Evolutionary conservation across 2,329 filamentous ascomycete genomes (phyloP).

Genomic region (Apiospora hydei): DNA sequence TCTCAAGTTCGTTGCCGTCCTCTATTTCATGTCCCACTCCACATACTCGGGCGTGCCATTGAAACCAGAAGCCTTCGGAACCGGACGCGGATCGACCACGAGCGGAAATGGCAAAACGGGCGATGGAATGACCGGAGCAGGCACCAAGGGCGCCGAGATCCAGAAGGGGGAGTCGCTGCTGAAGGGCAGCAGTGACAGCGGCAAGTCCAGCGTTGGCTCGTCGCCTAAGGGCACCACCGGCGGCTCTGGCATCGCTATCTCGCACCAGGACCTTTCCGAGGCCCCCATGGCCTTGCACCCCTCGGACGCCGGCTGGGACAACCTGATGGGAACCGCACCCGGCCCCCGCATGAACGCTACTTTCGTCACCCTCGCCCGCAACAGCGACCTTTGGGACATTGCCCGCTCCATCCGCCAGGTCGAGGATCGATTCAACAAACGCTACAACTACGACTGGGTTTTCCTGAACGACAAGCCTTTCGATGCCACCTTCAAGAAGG

Average conservation of each 20-base stretch:
- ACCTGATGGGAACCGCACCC: conserved; percentile 59
- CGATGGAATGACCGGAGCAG: conserved; percentile 33
- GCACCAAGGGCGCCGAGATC: conserved; percentile 34
- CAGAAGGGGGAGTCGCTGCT: conserved; percentile 20
- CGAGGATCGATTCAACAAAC: conserved; percentile 96
- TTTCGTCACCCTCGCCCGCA: conserved; percentile 94
- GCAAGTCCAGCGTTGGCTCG: conserved; percentile 32
- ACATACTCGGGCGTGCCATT: conserved; percentile 59
- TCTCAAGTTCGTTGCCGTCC: conserved; percentile 68
- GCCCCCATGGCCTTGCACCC: conserved; percentile 61
- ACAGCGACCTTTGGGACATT: conserved; percentile 95
- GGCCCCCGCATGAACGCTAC: conserved; percentile 93
- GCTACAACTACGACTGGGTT: conserved; percentile 98
- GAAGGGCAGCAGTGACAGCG: conserved; percentile 27
- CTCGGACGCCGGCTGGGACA: conserved; percentile 59
- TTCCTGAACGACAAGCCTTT: conserved; percentile 98
- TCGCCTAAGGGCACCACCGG: conserved; percentile 37
- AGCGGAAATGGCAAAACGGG: conserved; percentile 31
- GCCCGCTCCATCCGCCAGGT: conserved; percentile 94
- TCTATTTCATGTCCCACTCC: conserved; percentile 80
- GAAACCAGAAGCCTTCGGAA: conserved; percentile 40
- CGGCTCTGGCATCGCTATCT: conserved; percentile 34
- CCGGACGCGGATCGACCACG: conserved; percentile 36
- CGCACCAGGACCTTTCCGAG: conserved; percentile 48
- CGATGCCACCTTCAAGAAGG: conserved; percentile 89